Evolutionary conservation across 345 rosid genomes (phyloP).

Genomic region (Trapa incisa): DNA sequence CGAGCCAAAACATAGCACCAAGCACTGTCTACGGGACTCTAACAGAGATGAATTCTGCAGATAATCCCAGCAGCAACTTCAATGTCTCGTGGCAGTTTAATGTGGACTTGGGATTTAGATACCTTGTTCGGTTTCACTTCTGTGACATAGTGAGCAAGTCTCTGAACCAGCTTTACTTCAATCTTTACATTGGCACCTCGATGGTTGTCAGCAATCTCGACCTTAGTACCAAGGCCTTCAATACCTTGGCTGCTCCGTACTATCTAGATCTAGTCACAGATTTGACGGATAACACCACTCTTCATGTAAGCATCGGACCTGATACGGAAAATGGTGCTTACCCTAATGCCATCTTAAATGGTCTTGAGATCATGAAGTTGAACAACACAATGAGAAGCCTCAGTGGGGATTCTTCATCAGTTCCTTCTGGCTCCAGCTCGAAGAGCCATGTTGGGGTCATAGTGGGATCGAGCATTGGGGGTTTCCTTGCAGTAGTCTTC

Average conservation of each 20-base stretch:
- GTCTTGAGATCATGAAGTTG: conserved; percentile 74
- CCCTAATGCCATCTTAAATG: conserved; percentile 59
- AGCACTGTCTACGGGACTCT: conserved; percentile 59
- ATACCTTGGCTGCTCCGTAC: conserved; percentile 39
- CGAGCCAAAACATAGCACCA: conserved; percentile 54
- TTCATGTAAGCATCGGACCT: conserved; percentile 54
- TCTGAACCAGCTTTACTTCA: conserved; percentile 54
- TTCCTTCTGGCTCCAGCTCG: conserved; percentile 17
- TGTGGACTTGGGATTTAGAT: conserved; percentile 54
- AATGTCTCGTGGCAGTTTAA: conserved; percentile 72
- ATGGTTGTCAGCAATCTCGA: conserved; percentile 34
- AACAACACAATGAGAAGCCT: conserved; percentile 46
- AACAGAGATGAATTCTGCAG: conserved; percentile 43
- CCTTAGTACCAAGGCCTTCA: conserved; percentile 17
- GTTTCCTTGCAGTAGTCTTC: conserved; percentile 19
- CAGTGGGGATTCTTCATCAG: conserved; percentile 9
- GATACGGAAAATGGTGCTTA: conserved; percentile 15
- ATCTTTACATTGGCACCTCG: conserved; percentile 49
- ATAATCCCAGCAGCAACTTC: conserved; percentile 45
- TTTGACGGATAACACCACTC: conserved; percentile 13
- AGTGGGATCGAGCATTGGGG: conserved; percentile 32
- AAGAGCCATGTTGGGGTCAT: conserved; percentile 34
- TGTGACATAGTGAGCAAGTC: conserved; percentile 54
- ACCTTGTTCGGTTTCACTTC: conserved; percentile 74
- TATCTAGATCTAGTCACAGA: conserved; percentile 42